These are phyloP conservation scores for Salix dunnii DNA, from an alignment of 345 rosid genomes.

Conservation along the genomic window DNA sequence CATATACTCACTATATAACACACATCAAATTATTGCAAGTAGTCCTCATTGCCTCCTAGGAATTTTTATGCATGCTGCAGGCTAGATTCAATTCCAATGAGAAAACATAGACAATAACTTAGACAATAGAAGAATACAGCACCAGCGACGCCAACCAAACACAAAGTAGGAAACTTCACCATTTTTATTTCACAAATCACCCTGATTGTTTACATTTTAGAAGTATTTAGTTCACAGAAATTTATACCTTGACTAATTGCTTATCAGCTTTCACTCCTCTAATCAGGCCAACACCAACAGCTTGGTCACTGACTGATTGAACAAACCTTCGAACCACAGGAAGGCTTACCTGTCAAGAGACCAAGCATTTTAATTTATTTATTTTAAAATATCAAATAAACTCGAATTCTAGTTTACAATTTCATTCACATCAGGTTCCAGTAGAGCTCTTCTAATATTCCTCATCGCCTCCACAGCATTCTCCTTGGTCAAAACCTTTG, in stretches of 20 bases:
- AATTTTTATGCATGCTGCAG: neutral
- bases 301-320: conserved; percentile 82
- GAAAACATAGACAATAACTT: neutral
- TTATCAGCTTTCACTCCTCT: conserved; percentile 96
- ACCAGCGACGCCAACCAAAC: too few species aligned
- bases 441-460: conserved; percentile 91
- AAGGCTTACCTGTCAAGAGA: conserved; percentile 78
- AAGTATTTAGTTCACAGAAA: conserved; percentile 4
- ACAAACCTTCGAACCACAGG: conserved; percentile 96
- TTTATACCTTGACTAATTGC: conserved; percentile 82
- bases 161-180: too few species aligned
- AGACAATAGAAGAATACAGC: neutral
- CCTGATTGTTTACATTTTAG: neutral
- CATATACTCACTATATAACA: neutral
- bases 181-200: neutral
- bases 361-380: conserved; percentile 1
- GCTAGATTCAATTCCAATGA: neutral
- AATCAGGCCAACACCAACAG: conserved; percentile 77
- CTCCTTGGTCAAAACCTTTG: conserved; percentile 90
- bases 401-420: conserved; percentile 2
- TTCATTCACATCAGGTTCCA: conserved; percentile 93
- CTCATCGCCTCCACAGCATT: conserved; percentile 90
- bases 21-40: neutral
- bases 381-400: neutral
- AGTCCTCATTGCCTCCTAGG: neutral